Evolutionary conservation across 352 stramenopile species (phyloP).

Genomic region (Thalassiosira exigua): DNA sequence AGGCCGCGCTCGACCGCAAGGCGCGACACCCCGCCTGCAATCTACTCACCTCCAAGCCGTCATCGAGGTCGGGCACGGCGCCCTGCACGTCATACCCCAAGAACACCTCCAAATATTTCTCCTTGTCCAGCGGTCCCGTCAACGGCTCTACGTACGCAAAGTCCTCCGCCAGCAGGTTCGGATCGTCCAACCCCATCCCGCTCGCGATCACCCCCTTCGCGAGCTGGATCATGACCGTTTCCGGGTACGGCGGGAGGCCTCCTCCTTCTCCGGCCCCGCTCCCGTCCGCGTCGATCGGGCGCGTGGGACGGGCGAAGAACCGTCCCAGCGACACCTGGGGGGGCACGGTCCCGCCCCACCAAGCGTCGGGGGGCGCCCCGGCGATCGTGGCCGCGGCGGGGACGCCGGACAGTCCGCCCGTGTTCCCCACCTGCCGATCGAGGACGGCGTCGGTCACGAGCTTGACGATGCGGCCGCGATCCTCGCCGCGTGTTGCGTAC

Average conservation of each 20-base stretch:
- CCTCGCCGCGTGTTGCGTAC: slow-evolving; percentile 2
- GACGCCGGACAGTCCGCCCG: slow-evolving; percentile 55
- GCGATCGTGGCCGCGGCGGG: slow-evolving; percentile 49
- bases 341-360: slow-evolving; percentile 36
- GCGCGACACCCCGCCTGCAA: not conserved
- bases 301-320: slow-evolving; percentile 48
- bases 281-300: slow-evolving; percentile 22
- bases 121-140: slow-evolving; percentile 50
- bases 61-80: slow-evolving; percentile 51
- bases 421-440: slow-evolving; percentile 71
- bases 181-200: slow-evolving; percentile 54
- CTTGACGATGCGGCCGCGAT: slow-evolving; percentile 53
- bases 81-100: slow-evolving; percentile 40
- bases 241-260: slow-evolving; percentile 60
- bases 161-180: slow-evolving; percentile 49
- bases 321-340: slow-evolving; percentile 28
- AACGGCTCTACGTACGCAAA: slow-evolving; percentile 62
- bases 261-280: not conserved
- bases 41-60: slow-evolving; percentile 39
- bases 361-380: slow-evolving; percentile 37
- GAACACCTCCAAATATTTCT: slow-evolving; percentile 57
- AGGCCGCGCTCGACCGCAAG: no score
- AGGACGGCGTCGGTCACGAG: slow-evolving; percentile 64
- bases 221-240: slow-evolving; percentile 72
- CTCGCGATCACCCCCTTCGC: slow-evolving; percentile 58